A percentile compares a stretch with the other conserved stretches of the same genome.
phyloP scores from a whole-genome alignment of 495 filamentous ascomycete species.

The Talaromyces adpressus region DNA sequence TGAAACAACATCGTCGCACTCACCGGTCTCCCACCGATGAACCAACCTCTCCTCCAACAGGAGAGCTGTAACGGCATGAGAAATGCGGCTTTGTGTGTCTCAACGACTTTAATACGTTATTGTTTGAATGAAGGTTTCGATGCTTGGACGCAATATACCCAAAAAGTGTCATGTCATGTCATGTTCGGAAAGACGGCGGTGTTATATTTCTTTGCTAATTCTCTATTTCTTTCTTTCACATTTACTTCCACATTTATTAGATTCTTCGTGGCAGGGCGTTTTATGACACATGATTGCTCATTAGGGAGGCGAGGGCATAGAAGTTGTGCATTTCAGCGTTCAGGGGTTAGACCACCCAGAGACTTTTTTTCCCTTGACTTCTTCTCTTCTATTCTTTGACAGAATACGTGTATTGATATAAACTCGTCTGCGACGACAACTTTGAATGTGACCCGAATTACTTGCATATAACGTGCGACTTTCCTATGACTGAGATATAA shows the following conservation, averaged over 20 bases:
- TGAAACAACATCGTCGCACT: slow-evolving; percentile 94
- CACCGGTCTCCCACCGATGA: slow-evolving; percentile 48
- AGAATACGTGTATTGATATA: not conserved
- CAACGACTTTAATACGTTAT: not conserved
- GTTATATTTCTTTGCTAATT: not conserved
- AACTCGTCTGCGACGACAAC: not conserved
- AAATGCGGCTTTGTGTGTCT: not conserved
- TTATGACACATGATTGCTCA: not conserved
- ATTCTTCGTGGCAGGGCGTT: slow-evolving; percentile 8
- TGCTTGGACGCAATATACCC: not conserved
- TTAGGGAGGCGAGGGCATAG: not conserved
- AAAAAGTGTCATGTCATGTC: not conserved
- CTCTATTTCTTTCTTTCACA: slow-evolving; percentile 10
- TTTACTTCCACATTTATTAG: slow-evolving; percentile 10
- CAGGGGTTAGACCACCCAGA: not conserved
- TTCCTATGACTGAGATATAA: too few species aligned
- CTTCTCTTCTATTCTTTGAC: not conserved
- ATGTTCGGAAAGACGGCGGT: not conserved
- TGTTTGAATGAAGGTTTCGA: not conserved
- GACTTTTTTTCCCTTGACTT: not conserved
- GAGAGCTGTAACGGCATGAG: not conserved
- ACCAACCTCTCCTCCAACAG: not conserved
- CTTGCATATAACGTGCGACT: not conserved
- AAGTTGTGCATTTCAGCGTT: slow-evolving; percentile 4
- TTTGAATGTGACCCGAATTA: not conserved